Conservation (phyloP, 75 land plant genomes). For the Selaginella moellendorffii region DNA sequence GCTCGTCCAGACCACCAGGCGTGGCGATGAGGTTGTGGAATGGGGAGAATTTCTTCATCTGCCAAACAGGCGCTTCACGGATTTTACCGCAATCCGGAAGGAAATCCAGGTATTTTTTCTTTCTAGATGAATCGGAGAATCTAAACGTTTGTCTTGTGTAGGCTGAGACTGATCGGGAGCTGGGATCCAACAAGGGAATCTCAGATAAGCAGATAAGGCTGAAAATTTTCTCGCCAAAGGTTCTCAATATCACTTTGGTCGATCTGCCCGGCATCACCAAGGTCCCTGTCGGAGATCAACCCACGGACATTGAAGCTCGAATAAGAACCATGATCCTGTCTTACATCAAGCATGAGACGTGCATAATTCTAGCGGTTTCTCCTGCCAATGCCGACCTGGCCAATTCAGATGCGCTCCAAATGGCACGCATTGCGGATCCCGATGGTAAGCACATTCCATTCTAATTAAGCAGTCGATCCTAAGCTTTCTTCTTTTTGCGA, state of each 20-base stretch:
- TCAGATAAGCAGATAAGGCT: constrained; percentile 79
- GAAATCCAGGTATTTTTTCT: constrained; percentile 54
- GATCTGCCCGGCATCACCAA: constrained; percentile 88
- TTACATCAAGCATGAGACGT: constrained; percentile 67
- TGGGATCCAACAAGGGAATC: constrained; percentile 72
- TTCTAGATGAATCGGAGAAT: background rate
- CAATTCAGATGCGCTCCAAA: constrained; percentile 94
- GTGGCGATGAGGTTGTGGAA: constrained; percentile 31
- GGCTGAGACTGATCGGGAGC: constrained; percentile 81
- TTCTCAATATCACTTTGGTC: constrained; percentile 77
- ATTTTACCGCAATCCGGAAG: constrained; percentile 51
- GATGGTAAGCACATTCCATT: constrained; percentile 36
- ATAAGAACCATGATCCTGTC: constrained; percentile 82
- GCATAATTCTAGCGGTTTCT: constrained; percentile 75
- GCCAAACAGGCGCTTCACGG: constrained; percentile 48
- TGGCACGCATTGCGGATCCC: constrained; percentile 88
- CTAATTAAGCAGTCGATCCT: background rate
- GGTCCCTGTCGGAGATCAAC: constrained; percentile 86
- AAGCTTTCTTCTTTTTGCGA: background rate
- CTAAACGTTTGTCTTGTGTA: constrained; percentile 11
- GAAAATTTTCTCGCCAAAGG: constrained; percentile 71
- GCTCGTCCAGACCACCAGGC: constrained; percentile 36
- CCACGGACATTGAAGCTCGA: constrained; percentile 76
- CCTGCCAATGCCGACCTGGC: constrained; percentile 92
- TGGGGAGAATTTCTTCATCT: constrained; percentile 83